Evolutionary conservation across 2,329 filamentous ascomycete species (phyloP).

Genomic region (Claviceps fusiformis): DNA sequence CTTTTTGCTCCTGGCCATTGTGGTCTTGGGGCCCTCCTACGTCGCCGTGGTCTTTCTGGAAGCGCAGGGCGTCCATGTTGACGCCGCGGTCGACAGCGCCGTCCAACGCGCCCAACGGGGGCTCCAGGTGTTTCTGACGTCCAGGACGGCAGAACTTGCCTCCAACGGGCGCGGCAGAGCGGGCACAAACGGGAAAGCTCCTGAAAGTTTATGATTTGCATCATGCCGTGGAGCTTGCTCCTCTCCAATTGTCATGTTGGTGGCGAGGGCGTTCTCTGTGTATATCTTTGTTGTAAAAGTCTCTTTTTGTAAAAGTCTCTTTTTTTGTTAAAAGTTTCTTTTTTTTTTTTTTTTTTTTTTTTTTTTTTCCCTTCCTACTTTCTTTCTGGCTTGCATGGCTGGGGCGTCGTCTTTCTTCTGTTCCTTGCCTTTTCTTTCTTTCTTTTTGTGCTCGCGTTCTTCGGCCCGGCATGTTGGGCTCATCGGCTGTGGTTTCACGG

Average conservation of each 20-base stretch:
- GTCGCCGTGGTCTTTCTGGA: slow-evolving; percentile 12
- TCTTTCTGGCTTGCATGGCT: neutral
- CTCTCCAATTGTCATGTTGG: neutral
- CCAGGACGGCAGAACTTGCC: neutral
- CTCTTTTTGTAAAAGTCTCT: too few relatives aligned
- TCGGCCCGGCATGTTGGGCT: neutral
- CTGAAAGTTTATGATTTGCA: slow-evolving; percentile 9
- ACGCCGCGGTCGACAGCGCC: slow-evolving; percentile 12
- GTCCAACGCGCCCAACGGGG: slow-evolving; percentile 9
- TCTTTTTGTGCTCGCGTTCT: neutral
- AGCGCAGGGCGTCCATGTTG: slow-evolving; percentile 21
- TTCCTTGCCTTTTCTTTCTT: too few relatives aligned
- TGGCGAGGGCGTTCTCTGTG: neutral
- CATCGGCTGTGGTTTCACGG: neutral
- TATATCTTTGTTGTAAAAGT: neutral
- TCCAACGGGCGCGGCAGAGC: neutral
- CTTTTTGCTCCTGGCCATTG: slow-evolving; percentile 46
- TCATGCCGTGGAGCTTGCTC: too few relatives aligned
- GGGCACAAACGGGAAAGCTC: slow-evolving; percentile 9
- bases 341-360: neutral
- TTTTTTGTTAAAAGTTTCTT: neutral
- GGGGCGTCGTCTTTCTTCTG: neutral
- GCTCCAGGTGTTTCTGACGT: slow-evolving; percentile 4
- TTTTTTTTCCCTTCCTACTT: too few relatives aligned
- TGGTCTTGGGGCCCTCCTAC: slow-evolving; percentile 19